Base-by-base conservation (phyloP, 441 rosid species). In the Bruguiera hainesii region DNA sequence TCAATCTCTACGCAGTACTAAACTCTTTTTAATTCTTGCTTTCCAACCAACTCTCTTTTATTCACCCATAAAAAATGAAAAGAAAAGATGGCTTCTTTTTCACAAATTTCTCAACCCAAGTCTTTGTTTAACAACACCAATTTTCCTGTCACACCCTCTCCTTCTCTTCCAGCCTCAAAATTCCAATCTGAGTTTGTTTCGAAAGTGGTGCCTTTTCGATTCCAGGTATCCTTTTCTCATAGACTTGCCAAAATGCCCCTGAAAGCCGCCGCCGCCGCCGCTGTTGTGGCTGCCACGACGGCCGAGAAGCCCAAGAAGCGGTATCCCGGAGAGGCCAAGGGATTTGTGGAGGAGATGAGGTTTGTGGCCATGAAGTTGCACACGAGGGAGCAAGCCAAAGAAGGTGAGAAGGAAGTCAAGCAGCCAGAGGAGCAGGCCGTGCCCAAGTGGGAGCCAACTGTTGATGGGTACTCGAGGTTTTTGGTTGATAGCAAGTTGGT, bases 301-400 rank as follows among this genome's bases (percentile, higher is more conserved):
- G 84, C 92, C 0, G 96, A 87, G 87, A 89, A 85, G 87, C 81
- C 80, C 33, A 81, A 70, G 48, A 87, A 77, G 81, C 79, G 94
- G 61, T 88, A 88, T 67, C 97, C 97, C 0, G 93, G 96, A 3
- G 96, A 91, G 86, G 82, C 93, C 0, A 94, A 91, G 67, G 98
- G 97, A 49, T 91, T 93, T 69, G 96, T 91, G 77, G 98, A 89
- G 83, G 98, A 89, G 89, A 91, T 94, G 96, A 88, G 96, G 74
- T 88, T 88, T 65, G 93, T 88, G 75, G 96, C 98, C 6, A 93
- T 93, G 98, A 91, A 82, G 69, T 76, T 91, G 67, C 98, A 91
- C 61, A 89, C 97, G 0, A 91, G 69, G 56, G 98, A 93, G 63
- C 98, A 93, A 69, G 87, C 97, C 1, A 88, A 79, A 68, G 98